Conservation (phyloP, 2,329 filamentous ascomycete species). For the Apiospora rasikravindrae region DNA sequence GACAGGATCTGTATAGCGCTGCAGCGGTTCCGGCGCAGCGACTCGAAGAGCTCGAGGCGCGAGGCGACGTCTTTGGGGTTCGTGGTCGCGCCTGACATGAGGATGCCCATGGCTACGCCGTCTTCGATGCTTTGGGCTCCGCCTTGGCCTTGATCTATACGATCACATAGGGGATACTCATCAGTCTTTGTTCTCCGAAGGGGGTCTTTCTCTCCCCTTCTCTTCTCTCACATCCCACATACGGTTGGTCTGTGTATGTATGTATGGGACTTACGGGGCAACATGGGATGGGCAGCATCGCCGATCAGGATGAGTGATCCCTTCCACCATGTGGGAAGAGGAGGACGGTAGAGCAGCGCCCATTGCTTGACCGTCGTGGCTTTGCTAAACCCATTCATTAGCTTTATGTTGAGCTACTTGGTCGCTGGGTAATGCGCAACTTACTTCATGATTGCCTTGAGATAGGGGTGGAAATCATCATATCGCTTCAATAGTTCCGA, state of each 20-base stretch:
- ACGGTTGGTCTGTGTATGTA: not conserved
- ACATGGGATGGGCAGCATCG: constrained; percentile 33
- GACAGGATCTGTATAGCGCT: constrained; percentile 41
- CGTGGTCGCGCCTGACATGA: constrained; percentile 29
- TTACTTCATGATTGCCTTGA: constrained; percentile 22
- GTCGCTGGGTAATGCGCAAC: not conserved
- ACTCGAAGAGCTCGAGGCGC: constrained; percentile 38
- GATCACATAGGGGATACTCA: no score
- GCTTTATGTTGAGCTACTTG: not conserved
- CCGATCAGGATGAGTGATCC: constrained; percentile 30
- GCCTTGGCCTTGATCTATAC: constrained; percentile 35
- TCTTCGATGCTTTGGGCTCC: constrained; percentile 42
- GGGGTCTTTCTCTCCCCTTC: no score
- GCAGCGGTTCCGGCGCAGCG: constrained; percentile 36
- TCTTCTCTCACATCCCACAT: no score
- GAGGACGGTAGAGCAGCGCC: constrained; percentile 36
- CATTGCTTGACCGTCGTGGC: constrained; percentile 38
- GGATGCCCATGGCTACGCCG: constrained; percentile 38
- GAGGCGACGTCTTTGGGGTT: constrained; percentile 25
- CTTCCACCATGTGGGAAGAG: constrained; percentile 34
- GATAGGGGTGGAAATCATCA: constrained; percentile 23
- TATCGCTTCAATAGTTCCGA: constrained; percentile 21
- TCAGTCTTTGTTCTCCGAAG: not conserved
- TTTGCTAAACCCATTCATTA: constrained; percentile 26
- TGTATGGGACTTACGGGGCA: constrained; percentile 28